phyloP scores from a whole-genome alignment of 164 flowering plant species.

The Vitis riparia region DNA sequence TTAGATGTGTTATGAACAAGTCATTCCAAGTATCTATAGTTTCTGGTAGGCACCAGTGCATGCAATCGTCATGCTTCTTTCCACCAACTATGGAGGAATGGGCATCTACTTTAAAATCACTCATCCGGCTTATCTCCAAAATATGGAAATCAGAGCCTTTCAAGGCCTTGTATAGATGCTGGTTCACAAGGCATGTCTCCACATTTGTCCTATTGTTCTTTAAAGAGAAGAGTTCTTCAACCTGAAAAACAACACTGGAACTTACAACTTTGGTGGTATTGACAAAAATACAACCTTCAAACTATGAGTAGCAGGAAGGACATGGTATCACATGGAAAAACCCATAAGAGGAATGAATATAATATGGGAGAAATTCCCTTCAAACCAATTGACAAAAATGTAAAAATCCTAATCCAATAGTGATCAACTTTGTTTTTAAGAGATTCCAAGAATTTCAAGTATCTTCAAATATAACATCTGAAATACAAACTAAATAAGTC shows the following conservation, averaged over 20 bases:
- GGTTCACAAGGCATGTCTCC: constrained; percentile 78
- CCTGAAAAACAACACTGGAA: constrained; percentile 36
- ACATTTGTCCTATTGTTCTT: constrained; percentile 71
- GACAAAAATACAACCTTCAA: not conserved
- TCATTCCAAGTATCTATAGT: constrained; percentile 94
- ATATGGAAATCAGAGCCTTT: constrained; percentile 62
- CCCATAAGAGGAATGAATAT: too few relatives aligned
- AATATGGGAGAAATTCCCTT: too few relatives aligned
- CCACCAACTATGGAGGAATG: constrained; percentile 90
- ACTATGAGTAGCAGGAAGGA: not conserved
- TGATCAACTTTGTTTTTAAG: too few relatives aligned
- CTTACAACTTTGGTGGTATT: not conserved
- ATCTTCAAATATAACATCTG: too few relatives aligned
- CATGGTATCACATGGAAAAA: too few relatives aligned
- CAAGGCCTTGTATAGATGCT: constrained; percentile 63
- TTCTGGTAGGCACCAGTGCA: constrained; percentile 99
- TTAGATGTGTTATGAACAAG: constrained; percentile 54
- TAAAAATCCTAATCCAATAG: too few relatives aligned
- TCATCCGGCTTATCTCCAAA: constrained; percentile 73
- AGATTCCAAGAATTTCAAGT: too few relatives aligned
- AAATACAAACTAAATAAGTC: too few relatives aligned
- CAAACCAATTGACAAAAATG: too few relatives aligned
- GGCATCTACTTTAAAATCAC: constrained; percentile 94
- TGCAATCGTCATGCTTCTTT: constrained; percentile 96
- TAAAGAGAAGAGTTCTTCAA: constrained; percentile 62